These are phyloP conservation scores for Epichloe sibirici DNA, from an alignment of 2,329 filamentous ascomycete species.

Conservation along the genomic window DNA sequence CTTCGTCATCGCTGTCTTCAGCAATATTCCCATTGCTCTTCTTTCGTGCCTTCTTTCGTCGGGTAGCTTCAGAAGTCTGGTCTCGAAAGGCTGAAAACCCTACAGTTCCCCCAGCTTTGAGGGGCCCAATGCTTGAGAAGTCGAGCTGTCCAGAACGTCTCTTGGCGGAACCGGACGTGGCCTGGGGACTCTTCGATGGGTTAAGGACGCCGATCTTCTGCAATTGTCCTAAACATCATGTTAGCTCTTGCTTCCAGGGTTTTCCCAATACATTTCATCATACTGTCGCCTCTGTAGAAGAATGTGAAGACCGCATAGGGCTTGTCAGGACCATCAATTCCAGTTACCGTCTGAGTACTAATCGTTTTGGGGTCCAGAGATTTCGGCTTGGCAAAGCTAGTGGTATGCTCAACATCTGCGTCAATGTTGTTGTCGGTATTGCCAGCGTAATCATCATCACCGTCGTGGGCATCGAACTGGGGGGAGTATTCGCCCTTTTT, in stretches of 20 bases:
- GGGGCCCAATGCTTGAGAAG: slow-evolving; percentile 70
- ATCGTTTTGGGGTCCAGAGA: slow-evolving; percentile 93
- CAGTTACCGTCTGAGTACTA: slow-evolving; percentile 97
- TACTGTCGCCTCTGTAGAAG: slow-evolving; percentile 90
- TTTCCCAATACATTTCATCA: slow-evolving; percentile 26
- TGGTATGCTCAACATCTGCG: slow-evolving; percentile 88
- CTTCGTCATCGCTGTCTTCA: slow-evolving; percentile 62
- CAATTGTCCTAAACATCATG: slow-evolving; percentile 59
- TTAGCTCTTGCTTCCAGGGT: not conserved
- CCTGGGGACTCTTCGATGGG: slow-evolving; percentile 50
- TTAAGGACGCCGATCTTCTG: slow-evolving; percentile 89
- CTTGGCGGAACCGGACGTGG: slow-evolving; percentile 52
- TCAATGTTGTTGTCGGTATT: slow-evolving; percentile 50
- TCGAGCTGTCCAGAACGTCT: slow-evolving; percentile 73
- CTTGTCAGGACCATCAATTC: slow-evolving; percentile 89
- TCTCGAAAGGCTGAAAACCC: slow-evolving; percentile 86
- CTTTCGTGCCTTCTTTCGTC: slow-evolving; percentile 46
- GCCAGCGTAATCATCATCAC: slow-evolving; percentile 59
- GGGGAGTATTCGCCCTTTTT: slow-evolving; percentile 99
- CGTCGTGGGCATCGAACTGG: slow-evolving; percentile 93
- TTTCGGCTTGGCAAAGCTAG: slow-evolving; percentile 94
- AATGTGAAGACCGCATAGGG: slow-evolving; percentile 97
- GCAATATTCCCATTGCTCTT: slow-evolving; percentile 56
- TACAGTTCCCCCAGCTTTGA: slow-evolving; percentile 78
- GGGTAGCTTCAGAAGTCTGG: slow-evolving; percentile 39